phyloP scores from a whole-genome alignment of 1,284 basidiomycete species.

The Filobasidium uniguttulatum region DNA sequence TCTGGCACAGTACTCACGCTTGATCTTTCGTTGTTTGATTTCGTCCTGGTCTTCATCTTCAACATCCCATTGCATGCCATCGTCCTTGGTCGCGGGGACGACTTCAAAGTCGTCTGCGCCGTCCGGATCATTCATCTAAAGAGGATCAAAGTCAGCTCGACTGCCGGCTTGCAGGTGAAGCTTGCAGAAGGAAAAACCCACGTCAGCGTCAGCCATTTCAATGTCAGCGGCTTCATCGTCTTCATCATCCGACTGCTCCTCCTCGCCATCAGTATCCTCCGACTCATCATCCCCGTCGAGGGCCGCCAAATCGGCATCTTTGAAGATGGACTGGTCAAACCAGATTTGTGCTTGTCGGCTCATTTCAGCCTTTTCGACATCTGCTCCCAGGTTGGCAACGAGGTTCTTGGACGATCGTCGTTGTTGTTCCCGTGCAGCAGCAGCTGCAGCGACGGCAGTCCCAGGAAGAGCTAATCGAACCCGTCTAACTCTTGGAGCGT shows the following conservation, averaged over 20 bases:
- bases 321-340: slow-evolving; percentile 93
- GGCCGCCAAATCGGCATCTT: slow-evolving; percentile 49
- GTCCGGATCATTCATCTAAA: slow-evolving; percentile 12
- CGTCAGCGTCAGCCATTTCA: slow-evolving; percentile 19
- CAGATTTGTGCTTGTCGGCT: slow-evolving; percentile 54
- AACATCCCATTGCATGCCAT: slow-evolving; percentile 63
- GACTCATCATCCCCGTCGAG: slow-evolving; percentile 40
- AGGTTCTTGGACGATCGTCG: slow-evolving; percentile 12
- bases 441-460: slow-evolving; percentile 9
- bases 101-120: slow-evolving; percentile 51
- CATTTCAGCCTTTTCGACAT: slow-evolving; percentile 31
- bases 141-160: too few species aligned
- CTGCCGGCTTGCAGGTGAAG: not conserved
- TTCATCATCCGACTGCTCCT: slow-evolving; percentile 30
- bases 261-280: slow-evolving; percentile 33
- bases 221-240: slow-evolving; percentile 34
- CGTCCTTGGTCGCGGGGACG: slow-evolving; percentile 52
- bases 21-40: slow-evolving; percentile 53
- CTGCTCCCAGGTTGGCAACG: slow-evolving; percentile 24
- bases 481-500: slow-evolving; percentile 20
- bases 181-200: too few species aligned
- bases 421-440: slow-evolving; percentile 1
- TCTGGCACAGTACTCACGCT: slow-evolving; percentile 43
- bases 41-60: slow-evolving; percentile 66
- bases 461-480: slow-evolving; percentile 14